Percentiles rank a stretch among this genome's conserved stretches.
These are phyloP conservation scores for Decorospora gaudefroyi DNA, from an alignment of 2,329 filamentous ascomycete species.

Conservation along the genomic window DNA sequence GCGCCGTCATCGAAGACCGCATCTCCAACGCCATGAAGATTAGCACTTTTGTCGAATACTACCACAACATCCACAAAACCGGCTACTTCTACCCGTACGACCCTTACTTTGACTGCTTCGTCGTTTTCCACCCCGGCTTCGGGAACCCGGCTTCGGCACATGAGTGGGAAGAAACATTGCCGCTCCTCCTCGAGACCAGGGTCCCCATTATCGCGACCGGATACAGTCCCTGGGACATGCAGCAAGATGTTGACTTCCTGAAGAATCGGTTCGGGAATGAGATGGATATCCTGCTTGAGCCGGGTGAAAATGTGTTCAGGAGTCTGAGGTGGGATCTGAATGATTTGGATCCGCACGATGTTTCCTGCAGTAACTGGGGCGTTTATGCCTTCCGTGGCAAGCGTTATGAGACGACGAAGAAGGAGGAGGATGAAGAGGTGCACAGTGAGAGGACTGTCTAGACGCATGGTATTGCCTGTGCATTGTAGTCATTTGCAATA, in stretches of 20 bases:
- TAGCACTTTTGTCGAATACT: constrained; percentile 96
- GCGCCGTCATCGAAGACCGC: constrained; percentile 90
- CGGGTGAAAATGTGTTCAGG: constrained; percentile 90
- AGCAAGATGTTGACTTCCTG: constrained; percentile 89
- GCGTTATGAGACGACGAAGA: constrained; percentile 75
- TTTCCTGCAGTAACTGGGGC: constrained; percentile 96
- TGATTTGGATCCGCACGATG: constrained; percentile 89
- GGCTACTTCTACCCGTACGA: constrained; percentile 93
- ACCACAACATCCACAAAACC: constrained; percentile 91
- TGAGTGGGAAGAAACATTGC: constrained; percentile 91
- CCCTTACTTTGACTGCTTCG: constrained; percentile 97
- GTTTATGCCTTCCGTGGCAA: constrained; percentile 97
- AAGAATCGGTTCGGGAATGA: constrained; percentile 83
- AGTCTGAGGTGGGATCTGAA: constrained; percentile 97
- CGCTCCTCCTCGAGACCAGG: constrained; percentile 90
- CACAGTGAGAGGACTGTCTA: constrained; percentile 43
- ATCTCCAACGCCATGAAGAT: constrained; percentile 92
- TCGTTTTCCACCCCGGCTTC: constrained; percentile 94
- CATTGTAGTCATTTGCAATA: too few relatives aligned
- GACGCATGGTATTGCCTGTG: too few relatives aligned
- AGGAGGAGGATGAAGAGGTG: constrained; percentile 50
- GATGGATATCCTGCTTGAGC: constrained; percentile 88
- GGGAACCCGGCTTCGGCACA: constrained; percentile 91
- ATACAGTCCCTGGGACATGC: constrained; percentile 94
- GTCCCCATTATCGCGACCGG: constrained; percentile 92